Conservation (phyloP, 2,329 filamentous ascomycete species). For the Pseudogymnoascus sp. region DNA sequence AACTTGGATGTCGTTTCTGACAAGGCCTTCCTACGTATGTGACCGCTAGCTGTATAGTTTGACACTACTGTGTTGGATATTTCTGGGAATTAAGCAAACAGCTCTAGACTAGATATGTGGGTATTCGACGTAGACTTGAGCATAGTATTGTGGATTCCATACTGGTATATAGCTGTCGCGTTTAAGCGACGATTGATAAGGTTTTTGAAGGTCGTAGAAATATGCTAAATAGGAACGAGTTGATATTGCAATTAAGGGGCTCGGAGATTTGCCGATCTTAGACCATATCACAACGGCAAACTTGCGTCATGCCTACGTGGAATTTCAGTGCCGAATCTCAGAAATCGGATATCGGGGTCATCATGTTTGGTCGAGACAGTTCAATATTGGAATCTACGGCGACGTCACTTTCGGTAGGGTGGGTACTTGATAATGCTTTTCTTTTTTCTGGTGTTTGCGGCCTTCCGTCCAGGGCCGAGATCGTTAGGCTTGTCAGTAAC, state of each 20-base stretch:
- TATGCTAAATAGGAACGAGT: background rate
- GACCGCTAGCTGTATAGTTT: background rate
- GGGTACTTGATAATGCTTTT: background rate
- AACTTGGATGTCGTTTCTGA: background rate
- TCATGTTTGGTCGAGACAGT: background rate
- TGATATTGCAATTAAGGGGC: background rate
- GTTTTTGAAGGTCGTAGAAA: background rate
- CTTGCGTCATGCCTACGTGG: background rate
- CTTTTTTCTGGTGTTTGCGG: background rate
- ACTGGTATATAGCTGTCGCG: background rate
- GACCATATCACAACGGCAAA: background rate
- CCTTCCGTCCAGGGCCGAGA: background rate
- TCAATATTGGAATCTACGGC: background rate
- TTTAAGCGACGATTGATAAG: background rate
- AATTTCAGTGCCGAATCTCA: background rate
- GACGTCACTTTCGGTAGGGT: background rate
- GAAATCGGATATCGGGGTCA: background rate
- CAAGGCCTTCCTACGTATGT: background rate
- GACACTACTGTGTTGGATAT: background rate
- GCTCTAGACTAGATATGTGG: background rate
- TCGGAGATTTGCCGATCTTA: background rate
- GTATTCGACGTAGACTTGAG: background rate
- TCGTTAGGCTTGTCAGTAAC: background rate
- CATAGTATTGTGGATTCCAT: background rate
- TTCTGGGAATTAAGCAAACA: background rate